Percentiles rank a stretch among this genome's conserved stretches.
Conservation (phyloP, 2,329 filamentous ascomycete genomes). For the Trichophaea hybrida region DNA sequence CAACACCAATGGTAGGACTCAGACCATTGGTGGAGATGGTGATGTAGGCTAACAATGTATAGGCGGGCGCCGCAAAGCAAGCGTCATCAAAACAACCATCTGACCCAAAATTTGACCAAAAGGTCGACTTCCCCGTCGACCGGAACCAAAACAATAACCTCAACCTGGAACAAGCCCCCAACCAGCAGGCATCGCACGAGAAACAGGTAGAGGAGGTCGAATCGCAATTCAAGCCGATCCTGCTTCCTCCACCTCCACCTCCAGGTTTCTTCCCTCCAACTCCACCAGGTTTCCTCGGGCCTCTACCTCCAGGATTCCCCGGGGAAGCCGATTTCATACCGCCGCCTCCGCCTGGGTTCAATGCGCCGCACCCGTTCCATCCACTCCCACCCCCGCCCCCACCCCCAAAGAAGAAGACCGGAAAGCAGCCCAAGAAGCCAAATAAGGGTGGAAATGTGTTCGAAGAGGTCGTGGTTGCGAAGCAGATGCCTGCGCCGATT, state of each 20-base stretch:
- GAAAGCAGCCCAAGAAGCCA: background rate
- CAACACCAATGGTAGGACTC: too few species aligned
- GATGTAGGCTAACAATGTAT: too few species aligned
- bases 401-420: background rate
- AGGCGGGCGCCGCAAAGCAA: background rate
- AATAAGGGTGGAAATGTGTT: constrained; percentile 20
- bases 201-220: background rate
- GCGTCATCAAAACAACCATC: background rate
- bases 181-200: background rate
- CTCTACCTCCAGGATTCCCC: background rate
- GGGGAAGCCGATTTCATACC: constrained; percentile 7
- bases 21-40: too few species aligned
- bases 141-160: background rate
- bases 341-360: background rate
- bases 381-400: constrained; percentile 5
- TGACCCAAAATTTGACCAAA: background rate
- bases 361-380: background rate
- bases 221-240: background rate
- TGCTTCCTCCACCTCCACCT: background rate
- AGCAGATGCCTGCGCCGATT: background rate
- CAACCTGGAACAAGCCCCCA: background rate
- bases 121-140: background rate
- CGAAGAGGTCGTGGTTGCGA: background rate
- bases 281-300: constrained; percentile 8
- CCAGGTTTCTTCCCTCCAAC: constrained; percentile 12